Evolutionary conservation across 2,329 filamentous ascomycete genomes (phyloP), one percentile per base, ranked within the genome.

Genomic region (Mycogone perniciosa): DNA sequence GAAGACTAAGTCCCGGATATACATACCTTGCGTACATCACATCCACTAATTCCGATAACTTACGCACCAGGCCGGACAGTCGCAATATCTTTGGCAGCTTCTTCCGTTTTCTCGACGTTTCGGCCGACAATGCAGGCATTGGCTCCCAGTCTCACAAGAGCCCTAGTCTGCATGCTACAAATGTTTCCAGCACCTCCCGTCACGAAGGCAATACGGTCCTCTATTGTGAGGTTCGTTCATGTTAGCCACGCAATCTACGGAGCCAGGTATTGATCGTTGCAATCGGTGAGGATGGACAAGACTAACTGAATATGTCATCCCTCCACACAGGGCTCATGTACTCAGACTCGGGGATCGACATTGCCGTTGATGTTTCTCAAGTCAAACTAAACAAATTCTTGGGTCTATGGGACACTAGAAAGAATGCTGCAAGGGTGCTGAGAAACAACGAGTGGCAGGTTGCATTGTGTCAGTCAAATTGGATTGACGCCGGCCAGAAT

Each of bases 111-210:
- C 60, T 89, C 83, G 41, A 85, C 80, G 66, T 89, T 96, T 59
- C 93, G 86, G 39, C 93, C 93, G 51, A 97, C 80, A 63, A 99
- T 97, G 70, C 88, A 95, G 45, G 93, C 93, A 61, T 97, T 86
- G 41, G 90, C 92, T 48, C 93, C 93, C 6, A 99, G 82, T 56
- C 91, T 81, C 26, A 99, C 90, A 53, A 99, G 76, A 4, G 93
- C 93, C 57, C 90, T 82, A 31, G 95, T 93, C 73, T 97, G 93
- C 50, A 88, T 90, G 61, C 87, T 93, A 74, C 93, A 96, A 63
- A 99, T 97, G 29, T 87, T 86, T 50, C 93, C 92, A 5, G 90
- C 90, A 47, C 93, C 93, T 52, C 93, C 93, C 4, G 93, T 99
- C 63, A 95, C 95, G 71, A 97, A 96, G 59, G 92, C 81, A 41